These are phyloP conservation scores for Cyberlindnera suaveolens DNA, from an alignment of 805 yeast species.

Conservation along the genomic window DNA sequence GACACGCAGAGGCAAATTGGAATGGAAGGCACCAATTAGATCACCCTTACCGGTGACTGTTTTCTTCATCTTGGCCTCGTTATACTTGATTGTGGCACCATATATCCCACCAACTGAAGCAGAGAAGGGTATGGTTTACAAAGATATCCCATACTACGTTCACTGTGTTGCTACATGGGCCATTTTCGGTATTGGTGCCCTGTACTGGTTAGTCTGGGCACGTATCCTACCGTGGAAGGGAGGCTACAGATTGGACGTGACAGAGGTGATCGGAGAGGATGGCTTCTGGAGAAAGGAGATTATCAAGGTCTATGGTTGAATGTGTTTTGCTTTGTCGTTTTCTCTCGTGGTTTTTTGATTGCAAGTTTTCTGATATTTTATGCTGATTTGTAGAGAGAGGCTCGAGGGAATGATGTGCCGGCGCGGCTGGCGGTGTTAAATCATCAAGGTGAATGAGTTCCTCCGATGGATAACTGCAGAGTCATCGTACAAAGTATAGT, in stretches of 20 bases:
- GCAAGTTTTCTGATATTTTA: too few species aligned
- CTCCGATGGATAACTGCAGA: not conserved
- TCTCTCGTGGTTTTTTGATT: too few species aligned
- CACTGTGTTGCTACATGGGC: conserved; percentile 84
- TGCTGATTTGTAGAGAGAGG: too few species aligned
- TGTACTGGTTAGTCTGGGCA: conserved; percentile 65
- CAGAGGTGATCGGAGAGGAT: conserved; percentile 55
- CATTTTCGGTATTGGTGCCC: conserved; percentile 55
- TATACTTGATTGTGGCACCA: conserved; percentile 70
- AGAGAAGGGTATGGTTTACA: conserved; percentile 50
- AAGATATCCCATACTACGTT: conserved; percentile 66
- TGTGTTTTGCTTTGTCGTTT: too few species aligned
- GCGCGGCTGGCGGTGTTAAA: too few species aligned
- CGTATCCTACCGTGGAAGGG: conserved; percentile 48
- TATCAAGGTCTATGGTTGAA: conserved; percentile 27
- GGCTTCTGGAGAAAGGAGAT: conserved; percentile 69
- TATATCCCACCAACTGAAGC: conserved; percentile 67
- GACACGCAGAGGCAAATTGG: conserved; percentile 39
- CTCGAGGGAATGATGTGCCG: too few species aligned
- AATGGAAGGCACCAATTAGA: conserved; percentile 68
- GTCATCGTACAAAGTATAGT: too few species aligned
- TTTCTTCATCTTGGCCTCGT: conserved; percentile 59
- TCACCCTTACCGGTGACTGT: conserved; percentile 57
- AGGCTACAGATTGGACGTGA: conserved; percentile 43
- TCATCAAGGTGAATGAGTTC: too few species aligned